Percentiles rank a stretch among this genome's conserved stretches.
These are phyloP conservation scores for Xylaria sp. DNA, from an alignment of 2,329 filamentous ascomycete genomes.

Conservation along the genomic window DNA sequence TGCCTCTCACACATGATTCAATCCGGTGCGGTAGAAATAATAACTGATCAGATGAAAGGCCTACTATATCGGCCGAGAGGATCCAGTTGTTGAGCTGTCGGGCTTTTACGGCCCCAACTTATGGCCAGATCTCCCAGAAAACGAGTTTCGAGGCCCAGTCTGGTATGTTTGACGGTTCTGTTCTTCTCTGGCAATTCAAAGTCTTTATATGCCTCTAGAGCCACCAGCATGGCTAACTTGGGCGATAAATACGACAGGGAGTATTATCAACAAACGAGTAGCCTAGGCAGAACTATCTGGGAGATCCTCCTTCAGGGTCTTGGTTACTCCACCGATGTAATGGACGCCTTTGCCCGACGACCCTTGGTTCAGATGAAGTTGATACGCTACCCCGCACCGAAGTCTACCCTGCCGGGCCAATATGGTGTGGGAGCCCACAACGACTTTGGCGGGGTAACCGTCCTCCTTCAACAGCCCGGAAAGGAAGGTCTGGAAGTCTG, in stretches of 20 bases:
- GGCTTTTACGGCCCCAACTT: slow-evolving; percentile 40
- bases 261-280: slow-evolving; percentile 36
- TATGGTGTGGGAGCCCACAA: slow-evolving; percentile 33
- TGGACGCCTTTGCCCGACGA: slow-evolving; percentile 32
- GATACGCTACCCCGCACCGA: slow-evolving; percentile 29
- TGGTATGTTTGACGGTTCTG: too few species aligned
- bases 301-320: slow-evolving; percentile 37
- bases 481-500: slow-evolving; percentile 36
- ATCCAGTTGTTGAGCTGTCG: slow-evolving; percentile 30
- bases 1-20: not conserved
- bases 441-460: slow-evolving; percentile 37
- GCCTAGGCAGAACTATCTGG: slow-evolving; percentile 36
- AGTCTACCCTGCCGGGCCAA: slow-evolving; percentile 14
- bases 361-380: slow-evolving; percentile 35
- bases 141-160: slow-evolving; percentile 40
- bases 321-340: slow-evolving; percentile 18
- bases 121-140: slow-evolving; percentile 36
- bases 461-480: slow-evolving; percentile 36
- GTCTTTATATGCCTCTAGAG: too few species aligned
- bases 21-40: too few species aligned
- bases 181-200: too few species aligned
- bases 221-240: too few species aligned
- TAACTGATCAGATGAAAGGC: not conserved
- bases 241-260: too few species aligned
- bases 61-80: too few species aligned